These are phyloP conservation scores for Gossypium longicalyx DNA, from an alignment of 345 rosid species.

Conservation along the genomic window DNA sequence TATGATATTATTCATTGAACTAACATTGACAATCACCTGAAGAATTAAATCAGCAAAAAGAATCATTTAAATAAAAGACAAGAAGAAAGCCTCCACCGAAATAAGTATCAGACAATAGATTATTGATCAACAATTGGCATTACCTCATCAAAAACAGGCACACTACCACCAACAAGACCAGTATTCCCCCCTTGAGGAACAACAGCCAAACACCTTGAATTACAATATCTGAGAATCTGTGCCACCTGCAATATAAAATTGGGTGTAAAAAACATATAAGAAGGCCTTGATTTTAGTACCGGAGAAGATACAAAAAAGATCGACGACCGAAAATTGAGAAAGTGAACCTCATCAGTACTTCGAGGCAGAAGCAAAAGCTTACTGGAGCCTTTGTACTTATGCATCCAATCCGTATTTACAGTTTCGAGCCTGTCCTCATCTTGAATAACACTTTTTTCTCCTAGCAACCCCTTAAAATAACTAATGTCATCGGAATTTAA, in stretches of 20 bases:
- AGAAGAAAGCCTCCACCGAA: neutral
- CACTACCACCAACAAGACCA: slow-evolving; percentile 98
- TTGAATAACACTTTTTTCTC: slow-evolving; percentile 66
- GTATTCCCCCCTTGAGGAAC: slow-evolving; percentile 99
- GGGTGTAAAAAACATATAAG: neutral
- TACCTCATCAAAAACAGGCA: slow-evolving; percentile 97
- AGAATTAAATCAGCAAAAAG: slow-evolving; percentile 8
- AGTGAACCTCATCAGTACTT: slow-evolving; percentile 63
- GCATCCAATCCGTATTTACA: slow-evolving; percentile 95
- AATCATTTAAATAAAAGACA: neutral
- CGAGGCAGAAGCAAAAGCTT: slow-evolving; percentile 76
- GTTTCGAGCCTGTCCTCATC: slow-evolving; percentile 68
- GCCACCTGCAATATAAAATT: slow-evolving; percentile 56
- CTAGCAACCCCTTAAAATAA: slow-evolving; percentile 57
- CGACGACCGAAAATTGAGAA: neutral
- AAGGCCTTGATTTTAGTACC: neutral
- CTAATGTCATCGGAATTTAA: slow-evolving; percentile 62
- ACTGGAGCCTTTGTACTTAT: slow-evolving; percentile 74
- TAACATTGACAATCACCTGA: slow-evolving; percentile 75
- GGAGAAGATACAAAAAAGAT: neutral
- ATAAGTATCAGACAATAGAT: neutral
- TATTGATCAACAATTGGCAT: neutral
- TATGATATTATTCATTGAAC: slow-evolving; percentile 71
- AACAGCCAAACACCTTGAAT: slow-evolving; percentile 77
- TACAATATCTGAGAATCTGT: slow-evolving; percentile 67